These are phyloP conservation scores for Backusella tuberculispora DNA, from an alignment of 192 early-diverging fungal species.

Conservation along the genomic window DNA sequence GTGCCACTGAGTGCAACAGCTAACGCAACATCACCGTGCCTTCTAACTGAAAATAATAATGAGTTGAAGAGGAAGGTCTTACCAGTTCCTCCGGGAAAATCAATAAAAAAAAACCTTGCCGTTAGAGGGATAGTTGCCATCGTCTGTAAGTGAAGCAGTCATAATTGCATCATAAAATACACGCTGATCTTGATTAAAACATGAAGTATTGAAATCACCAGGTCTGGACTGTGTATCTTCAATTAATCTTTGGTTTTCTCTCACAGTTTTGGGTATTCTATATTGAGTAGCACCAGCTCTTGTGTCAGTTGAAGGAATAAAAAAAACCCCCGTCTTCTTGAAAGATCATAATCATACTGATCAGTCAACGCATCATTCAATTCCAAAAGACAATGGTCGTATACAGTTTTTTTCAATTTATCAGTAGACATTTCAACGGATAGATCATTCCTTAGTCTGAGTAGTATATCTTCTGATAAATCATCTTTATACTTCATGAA, in stretches of 20 bases:
- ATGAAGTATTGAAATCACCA: neutral
- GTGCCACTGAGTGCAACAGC: slow-evolving; percentile 33
- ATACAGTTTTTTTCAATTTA: neutral
- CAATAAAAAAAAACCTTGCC: neutral
- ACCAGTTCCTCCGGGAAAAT: neutral
- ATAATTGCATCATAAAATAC: neutral
- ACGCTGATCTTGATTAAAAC: neutral
- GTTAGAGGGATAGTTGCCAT: neutral
- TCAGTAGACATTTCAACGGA: neutral
- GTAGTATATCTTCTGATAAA: neutral
- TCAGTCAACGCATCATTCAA: neutral
- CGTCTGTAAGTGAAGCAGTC: neutral
- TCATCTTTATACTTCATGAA: neutral
- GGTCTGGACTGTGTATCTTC: neutral
- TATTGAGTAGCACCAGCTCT: neutral
- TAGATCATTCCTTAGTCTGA: neutral
- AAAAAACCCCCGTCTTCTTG: neutral
- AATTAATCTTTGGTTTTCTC: neutral
- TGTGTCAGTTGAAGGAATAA: neutral
- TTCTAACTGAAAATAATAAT: neutral
- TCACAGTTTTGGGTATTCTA: neutral
- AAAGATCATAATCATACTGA: neutral
- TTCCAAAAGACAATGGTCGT: neutral
- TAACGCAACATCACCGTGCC: neutral
- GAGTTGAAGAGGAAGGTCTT: slow-evolving; percentile 6